Evolutionary conservation across 2,329 filamentous ascomycete genomes (phyloP).

Genomic region (Xylariaceae sp.): DNA sequence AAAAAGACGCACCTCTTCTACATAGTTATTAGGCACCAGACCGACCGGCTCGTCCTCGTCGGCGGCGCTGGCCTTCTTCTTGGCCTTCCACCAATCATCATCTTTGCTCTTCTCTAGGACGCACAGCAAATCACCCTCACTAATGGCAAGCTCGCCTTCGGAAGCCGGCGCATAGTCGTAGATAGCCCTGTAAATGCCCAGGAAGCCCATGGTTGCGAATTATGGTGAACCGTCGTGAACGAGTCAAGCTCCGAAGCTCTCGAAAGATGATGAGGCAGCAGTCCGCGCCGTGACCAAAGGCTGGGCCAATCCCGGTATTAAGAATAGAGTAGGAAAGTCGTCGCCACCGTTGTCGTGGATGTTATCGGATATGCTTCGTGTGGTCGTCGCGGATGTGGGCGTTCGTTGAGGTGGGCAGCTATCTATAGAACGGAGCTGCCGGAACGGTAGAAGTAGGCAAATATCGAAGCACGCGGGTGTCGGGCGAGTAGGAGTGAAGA

Average conservation of each 20-base stretch:
- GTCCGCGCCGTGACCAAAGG: not conserved
- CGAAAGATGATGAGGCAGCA: not conserved
- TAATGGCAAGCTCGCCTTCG: slow-evolving; percentile 77
- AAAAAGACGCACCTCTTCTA: slow-evolving; percentile 69
- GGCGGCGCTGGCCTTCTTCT: slow-evolving; percentile 77
- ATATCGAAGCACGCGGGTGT: slow-evolving; percentile 1
- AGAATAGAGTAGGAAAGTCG: not conserved
- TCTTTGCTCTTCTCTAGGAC: slow-evolving; percentile 75
- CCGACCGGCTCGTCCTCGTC: slow-evolving; percentile 90
- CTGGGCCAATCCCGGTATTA: not conserved
- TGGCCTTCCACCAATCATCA: slow-evolving; percentile 91
- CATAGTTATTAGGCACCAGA: slow-evolving; percentile 88
- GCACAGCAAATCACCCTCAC: slow-evolving; percentile 83
- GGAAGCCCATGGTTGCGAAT: slow-evolving; percentile 67
- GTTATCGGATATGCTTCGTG: not conserved
- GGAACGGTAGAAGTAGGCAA: slow-evolving; percentile 6
- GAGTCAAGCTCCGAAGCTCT: not conserved
- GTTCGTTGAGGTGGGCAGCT: slow-evolving; percentile 1
- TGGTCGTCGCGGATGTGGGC: not conserved
- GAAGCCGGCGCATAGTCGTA: slow-evolving; percentile 90
- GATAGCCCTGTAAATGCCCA: slow-evolving; percentile 82
- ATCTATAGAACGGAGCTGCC: slow-evolving; percentile 9
- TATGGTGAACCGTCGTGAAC: slow-evolving; percentile 4
- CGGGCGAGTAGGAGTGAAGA: not conserved
- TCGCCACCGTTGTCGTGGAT: not conserved